phyloP scores from a whole-genome alignment of 371 early-diverging fungal species.

The Circinella umbellata region DNA sequence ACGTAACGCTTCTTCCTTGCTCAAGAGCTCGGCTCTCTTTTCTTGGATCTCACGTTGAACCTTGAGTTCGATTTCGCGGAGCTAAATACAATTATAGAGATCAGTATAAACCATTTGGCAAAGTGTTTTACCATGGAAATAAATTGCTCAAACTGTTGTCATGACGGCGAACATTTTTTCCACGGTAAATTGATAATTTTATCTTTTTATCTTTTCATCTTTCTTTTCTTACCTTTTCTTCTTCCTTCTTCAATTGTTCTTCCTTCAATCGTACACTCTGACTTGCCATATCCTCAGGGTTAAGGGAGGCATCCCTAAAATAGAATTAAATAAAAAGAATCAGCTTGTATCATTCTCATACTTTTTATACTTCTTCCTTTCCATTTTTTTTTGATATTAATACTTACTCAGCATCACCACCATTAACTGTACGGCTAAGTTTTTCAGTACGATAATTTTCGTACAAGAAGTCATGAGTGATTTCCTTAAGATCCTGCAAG shows the following conservation, averaged over 20 bases:
- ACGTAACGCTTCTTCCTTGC: conserved; percentile 65
- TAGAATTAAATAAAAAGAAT: no score
- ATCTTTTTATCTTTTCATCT: background rate
- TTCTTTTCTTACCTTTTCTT: conserved; percentile 56
- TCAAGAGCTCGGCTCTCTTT: conserved; percentile 62
- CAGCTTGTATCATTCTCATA: no score
- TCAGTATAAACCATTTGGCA: no score
- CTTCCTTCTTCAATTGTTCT: conserved; percentile 67
- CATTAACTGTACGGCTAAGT: conserved; percentile 73
- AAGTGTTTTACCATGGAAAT: no score
- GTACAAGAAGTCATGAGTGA: conserved; percentile 84
- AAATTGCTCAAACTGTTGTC: no score
- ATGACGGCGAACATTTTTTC: no score
- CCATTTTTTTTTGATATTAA: background rate
- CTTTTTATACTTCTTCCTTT: no score
- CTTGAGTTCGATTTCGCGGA: conserved; percentile 63
- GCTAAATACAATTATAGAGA: conserved; percentile 24
- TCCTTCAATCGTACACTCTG: conserved; percentile 61
- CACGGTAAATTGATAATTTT: no score
- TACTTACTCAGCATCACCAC: conserved; percentile 58
- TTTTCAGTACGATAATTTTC: conserved; percentile 94
- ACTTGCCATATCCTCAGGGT: conserved; percentile 59
- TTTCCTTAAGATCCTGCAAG: conserved; percentile 91
- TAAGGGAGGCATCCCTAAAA: conserved; percentile 42
- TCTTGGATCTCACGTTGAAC: conserved; percentile 67